Base-by-base conservation (phyloP, 2,329 filamentous ascomycete species). In the Thermoascus crustaceus region DNA sequence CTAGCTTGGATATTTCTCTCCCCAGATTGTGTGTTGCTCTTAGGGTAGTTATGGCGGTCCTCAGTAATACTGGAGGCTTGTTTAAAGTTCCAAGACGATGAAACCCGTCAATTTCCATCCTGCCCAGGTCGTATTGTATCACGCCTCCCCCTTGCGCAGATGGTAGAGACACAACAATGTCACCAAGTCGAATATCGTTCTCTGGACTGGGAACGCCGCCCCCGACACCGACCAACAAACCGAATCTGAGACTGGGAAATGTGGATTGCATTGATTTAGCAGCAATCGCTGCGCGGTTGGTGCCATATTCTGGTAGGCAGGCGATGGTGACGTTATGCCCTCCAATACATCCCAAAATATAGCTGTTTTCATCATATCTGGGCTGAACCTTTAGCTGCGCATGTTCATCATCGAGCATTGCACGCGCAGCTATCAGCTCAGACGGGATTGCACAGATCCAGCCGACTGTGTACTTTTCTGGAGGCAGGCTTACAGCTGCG, bases 391-490 rank as follows among this genome's bases (percentile, higher is more conserved):
- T 20, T 1, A 43, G 50, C 0, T 19, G 4, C 0, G 48, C 47
- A 30, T 62, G 52, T 13, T 50, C 37, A 27, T 64, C 50, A 37
- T 66, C 62, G 6, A 66, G 53, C n/a, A 66, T 53, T 0, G 27
- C 41, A 9, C 43, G 43, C 7, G 61, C 61, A 4, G 61, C 60
- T 21, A 57, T 47, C 20, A 45, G 45, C 30, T 65, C 62, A 2
- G 42, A 47, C 1, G 13, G 13, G 2, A 63, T 35, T 7, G 62
- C 60, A 38, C 57, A 64, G 5, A 67, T 62, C 60, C 61, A 66
- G 10, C 58, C 64, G 7, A 66, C 52, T 1, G 50, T 60, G 37
- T 64, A 66, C n/a, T 33, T 11, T 24, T 24, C 22, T n/a, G n/a
- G n/a, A n/a, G n/a, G n/a, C n/a, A n/a, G n/a, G n/a, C n/a, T n/a